Evolutionary conservation across 257 asterid genomes (phyloP).

Genomic region (Solanum tacnaense): DNA sequence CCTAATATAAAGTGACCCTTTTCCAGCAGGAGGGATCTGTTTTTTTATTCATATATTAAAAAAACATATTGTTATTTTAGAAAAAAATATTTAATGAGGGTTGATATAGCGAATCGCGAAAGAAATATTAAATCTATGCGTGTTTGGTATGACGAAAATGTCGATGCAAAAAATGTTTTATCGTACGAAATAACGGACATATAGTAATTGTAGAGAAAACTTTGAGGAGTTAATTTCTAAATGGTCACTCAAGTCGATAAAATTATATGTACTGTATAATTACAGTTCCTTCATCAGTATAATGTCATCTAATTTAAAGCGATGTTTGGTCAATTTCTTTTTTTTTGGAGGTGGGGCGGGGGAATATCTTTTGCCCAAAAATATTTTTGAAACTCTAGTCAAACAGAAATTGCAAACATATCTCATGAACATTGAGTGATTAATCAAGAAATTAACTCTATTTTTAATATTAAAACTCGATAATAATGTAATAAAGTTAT

Average conservation of each 20-base stretch:
- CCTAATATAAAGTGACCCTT: constrained; percentile 75
- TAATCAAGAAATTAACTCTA: no score
- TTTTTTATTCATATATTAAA: not conserved
- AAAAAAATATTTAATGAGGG: no score
- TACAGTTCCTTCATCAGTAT: not conserved
- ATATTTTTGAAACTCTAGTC: not conserved
- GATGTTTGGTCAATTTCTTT: no score
- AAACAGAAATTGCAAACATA: no score
- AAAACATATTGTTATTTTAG: not conserved
- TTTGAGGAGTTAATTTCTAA: not conserved
- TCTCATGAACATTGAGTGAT: no score
- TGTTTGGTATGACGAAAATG: not conserved
- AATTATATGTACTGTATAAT: not conserved
- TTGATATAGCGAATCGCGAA: not conserved
- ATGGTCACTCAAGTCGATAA: not conserved
- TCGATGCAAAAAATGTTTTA: not conserved
- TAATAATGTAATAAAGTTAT: not conserved
- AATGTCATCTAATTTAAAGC: not conserved
- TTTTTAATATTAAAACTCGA: no score
- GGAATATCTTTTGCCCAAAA: no score
- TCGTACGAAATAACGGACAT: not conserved
- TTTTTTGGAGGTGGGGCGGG: no score
- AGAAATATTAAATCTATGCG: not conserved
- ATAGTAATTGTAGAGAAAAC: rapidly evolving
- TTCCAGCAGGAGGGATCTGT: constrained; percentile 88